phyloP scores from a whole-genome alignment of 192 early-diverging fungal genomes.

The Coemansia sp. region DNA sequence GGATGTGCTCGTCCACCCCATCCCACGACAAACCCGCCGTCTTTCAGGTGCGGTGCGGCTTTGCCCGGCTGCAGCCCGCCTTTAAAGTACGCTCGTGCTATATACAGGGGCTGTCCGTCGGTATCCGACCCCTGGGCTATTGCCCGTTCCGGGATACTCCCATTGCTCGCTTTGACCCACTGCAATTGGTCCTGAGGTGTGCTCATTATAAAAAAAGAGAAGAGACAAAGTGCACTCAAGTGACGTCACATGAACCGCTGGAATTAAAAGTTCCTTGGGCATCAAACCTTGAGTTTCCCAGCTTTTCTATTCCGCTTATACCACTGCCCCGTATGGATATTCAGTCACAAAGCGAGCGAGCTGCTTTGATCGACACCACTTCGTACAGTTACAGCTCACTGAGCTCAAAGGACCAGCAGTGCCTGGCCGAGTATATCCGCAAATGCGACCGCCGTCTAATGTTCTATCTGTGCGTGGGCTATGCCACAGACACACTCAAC shows the following conservation, averaged over 20 bases:
- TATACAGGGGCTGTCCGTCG: constrained; percentile 55
- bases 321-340: too few species aligned
- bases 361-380: too few species aligned
- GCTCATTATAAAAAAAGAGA: constrained; percentile 2
- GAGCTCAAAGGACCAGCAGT: constrained; percentile 19
- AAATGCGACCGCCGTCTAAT: constrained; percentile 49
- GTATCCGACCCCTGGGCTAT: constrained; percentile 55
- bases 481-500: constrained; percentile 42
- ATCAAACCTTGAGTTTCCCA: too few species aligned
- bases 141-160: constrained; percentile 28
- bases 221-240: background rate
- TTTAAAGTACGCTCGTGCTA: constrained; percentile 56
- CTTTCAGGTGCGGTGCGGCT: constrained; percentile 38
- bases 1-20: constrained; percentile 53
- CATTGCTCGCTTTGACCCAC: constrained; percentile 29
- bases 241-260: too few species aligned
- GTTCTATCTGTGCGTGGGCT: constrained; percentile 38
- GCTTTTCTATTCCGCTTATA: too few species aligned
- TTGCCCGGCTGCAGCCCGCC: constrained; percentile 52
- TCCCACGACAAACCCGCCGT: constrained; percentile 50
- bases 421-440: constrained; percentile 22
- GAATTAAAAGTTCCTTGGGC: too few species aligned
- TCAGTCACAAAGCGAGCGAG: too few species aligned
- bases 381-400: too few species aligned
- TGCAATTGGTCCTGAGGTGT: constrained; percentile 11